Base-by-base conservation (phyloP, 202 grass and related monocot genomes). In the Setaria viridis region DNA sequence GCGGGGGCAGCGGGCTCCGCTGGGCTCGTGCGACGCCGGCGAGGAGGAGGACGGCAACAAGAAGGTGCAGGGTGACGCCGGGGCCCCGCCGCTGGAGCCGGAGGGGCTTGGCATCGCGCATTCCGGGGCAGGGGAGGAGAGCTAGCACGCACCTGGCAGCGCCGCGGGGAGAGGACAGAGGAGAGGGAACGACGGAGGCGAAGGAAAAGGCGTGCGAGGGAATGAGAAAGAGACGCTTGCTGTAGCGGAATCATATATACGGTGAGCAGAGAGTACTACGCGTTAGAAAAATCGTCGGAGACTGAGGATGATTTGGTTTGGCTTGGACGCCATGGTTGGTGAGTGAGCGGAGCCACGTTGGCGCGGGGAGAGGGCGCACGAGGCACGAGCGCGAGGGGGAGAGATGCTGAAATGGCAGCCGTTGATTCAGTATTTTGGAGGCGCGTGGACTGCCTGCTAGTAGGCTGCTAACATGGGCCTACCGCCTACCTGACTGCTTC, bases 71-170 rank as follows among this genome's bases (percentile, higher is more conserved):
- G 62, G 19, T 20, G 57, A 35, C 1, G 34, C 41, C 32, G 7
- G 16, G 32, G 14, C 16, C 9, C 65, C 51, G 80, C 66, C 39
- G 41, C 4, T 4, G 74, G 39, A 47, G 53, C 56, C 9, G 78
- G 13, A 46, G 3, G 13, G 30, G 15, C 56, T 49, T 7, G 54
- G 0, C 84, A 80, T 87, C 39, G 63, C 89, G 81, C 89, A 91
- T 91, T 80, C 85, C 89, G 70, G 12, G 0, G 14, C 48, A 11
- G 41, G 33, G 13, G 58, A 35, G 74, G 0, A 76, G 54, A 76
- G 54, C 32, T 12, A 8, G 2, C 21, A 62, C 7, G 3, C 4
- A 29, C 7, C 17, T 41, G 8, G 3, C 13, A 5, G 13, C 13
- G 4, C 25, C 25, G 49, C 15, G 20, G 2, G 17, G n/a, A 25